Evolutionary conservation across 192 early-diverging fungal genomes (phyloP).

Genomic region (Coemansia furcata): DNA sequence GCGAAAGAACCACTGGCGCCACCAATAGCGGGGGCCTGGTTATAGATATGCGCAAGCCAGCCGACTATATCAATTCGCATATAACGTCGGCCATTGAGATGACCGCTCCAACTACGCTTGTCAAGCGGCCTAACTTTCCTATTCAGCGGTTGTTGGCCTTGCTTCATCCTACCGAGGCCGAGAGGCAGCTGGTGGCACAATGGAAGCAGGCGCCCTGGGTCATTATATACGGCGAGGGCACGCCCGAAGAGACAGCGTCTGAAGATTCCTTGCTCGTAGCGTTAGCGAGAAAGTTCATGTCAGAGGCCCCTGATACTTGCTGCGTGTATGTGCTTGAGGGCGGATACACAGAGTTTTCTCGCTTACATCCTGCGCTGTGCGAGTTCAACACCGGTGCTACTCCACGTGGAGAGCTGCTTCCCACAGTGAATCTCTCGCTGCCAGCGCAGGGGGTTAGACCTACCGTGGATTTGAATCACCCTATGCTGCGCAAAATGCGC

Average conservation of each 20-base stretch:
- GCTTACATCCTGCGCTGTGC: slow-evolving; percentile 15
- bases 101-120: slow-evolving; percentile 68
- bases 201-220: slow-evolving; percentile 63
- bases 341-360: slow-evolving; percentile 35
- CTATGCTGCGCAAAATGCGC: slow-evolving; percentile 47
- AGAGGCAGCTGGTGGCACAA: slow-evolving; percentile 45
- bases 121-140: slow-evolving; percentile 63
- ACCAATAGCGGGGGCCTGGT: slow-evolving; percentile 48
- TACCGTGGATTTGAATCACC: slow-evolving; percentile 30
- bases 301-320: slow-evolving; percentile 41
- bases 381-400: slow-evolving; percentile 4
- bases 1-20: neutral
- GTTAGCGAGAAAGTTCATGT: slow-evolving; percentile 61
- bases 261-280: slow-evolving; percentile 55
- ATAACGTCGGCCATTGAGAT: slow-evolving; percentile 66
- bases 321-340: slow-evolving; percentile 34
- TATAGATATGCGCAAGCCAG: slow-evolving; percentile 70
- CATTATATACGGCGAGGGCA: slow-evolving; percentile 65
- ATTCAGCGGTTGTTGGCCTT: slow-evolving; percentile 62
- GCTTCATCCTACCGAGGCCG: slow-evolving; percentile 53
- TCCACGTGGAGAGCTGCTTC: neutral
- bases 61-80: slow-evolving; percentile 53
- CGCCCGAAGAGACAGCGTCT: slow-evolving; percentile 43
- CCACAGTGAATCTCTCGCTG: slow-evolving; percentile 4
- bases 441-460: neutral